Evolutionary conservation across 257 asterid genomes (phyloP).

Genomic region (Catharanthus roseus): DNA sequence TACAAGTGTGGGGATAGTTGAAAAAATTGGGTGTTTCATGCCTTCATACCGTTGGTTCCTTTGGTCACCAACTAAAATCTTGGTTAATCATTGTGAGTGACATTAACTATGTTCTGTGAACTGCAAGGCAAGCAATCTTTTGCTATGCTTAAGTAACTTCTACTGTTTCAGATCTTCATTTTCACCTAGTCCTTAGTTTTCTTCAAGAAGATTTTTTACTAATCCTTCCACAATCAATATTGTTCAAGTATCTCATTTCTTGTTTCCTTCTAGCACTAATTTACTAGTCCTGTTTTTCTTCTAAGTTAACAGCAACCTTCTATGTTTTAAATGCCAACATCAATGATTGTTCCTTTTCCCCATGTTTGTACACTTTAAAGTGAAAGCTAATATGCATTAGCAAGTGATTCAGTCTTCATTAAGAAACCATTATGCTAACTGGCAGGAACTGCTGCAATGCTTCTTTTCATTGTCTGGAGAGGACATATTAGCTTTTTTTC

Average conservation of each 20-base stretch:
- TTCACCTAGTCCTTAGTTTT: not conserved
- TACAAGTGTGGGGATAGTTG: not conserved
- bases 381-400: constrained; percentile 7
- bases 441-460: constrained; percentile 93
- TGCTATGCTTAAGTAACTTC: not conserved
- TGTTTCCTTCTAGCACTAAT: too few species aligned
- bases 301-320: not conserved
- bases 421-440: constrained; percentile 16
- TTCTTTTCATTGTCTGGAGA: constrained; percentile 92
- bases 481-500: constrained; percentile 68
- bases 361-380: not conserved
- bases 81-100: not conserved
- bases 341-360: not conserved
- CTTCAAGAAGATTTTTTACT: constrained; percentile 3
- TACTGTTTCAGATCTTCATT: not conserved
- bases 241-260: not conserved
- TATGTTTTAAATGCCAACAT: not conserved
- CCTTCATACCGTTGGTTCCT: not conserved
- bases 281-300: not conserved
- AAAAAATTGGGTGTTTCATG: not conserved
- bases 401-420: constrained; percentile 9
- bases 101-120: not conserved
- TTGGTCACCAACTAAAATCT: not conserved
- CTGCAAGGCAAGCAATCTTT: not conserved
- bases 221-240: not conserved